Evolutionary conservation across 352 stramenopile species (phyloP), one percentile per base, ranked within the genome.

Genomic region (Hyaloperonospora arabidopsidis): DNA sequence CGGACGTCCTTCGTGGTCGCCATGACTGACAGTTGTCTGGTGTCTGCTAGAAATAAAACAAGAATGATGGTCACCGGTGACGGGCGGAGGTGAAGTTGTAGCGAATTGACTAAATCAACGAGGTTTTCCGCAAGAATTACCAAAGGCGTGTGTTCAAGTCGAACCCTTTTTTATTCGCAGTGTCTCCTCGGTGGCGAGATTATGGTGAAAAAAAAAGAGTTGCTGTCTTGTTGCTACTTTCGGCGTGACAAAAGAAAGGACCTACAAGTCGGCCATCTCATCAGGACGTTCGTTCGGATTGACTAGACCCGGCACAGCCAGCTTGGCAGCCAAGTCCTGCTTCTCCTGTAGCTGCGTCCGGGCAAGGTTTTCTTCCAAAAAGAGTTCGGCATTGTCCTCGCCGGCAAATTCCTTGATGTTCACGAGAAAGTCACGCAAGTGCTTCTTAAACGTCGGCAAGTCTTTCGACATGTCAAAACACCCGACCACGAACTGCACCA

Each of bases 391-490:
- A 67, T 98, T 98, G 72, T 99, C 95, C 77, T 99, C 95, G 4
- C 83, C 79, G 7, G 83, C 96, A 70, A 99, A 99, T 68, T 99
- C 96, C 66, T 91, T 99, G 50, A 99, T 80, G 59, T 98, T 94
- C 50, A 99, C 97, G 23, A 99, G 84, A 77, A 99, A 99, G 70
- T 99, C 97, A 59, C 97, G 88, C 60, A 99, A 67, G 70, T 98
- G 96, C 54, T 96, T 97, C 80, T 99, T 99, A 77, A 99, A 99
- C 39, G 91, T 90, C 44, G 84, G 74, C 43, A 98, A 73, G 63
- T 99, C 96, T 79, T 98, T 98, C 22, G 91, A 92, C 53, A 97
- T 79, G 68, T 99, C 95, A 64, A 99, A 98, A 74, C 98, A 96
- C 11, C 95, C 95, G 32, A 97, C 76, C 11, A 99, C 95, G 69